Evolutionary conservation across 1,139 yeast genomes (phyloP), one percentile per base, ranked within the genome.

Genomic region (Debaryomyces psychrophilus): DNA sequence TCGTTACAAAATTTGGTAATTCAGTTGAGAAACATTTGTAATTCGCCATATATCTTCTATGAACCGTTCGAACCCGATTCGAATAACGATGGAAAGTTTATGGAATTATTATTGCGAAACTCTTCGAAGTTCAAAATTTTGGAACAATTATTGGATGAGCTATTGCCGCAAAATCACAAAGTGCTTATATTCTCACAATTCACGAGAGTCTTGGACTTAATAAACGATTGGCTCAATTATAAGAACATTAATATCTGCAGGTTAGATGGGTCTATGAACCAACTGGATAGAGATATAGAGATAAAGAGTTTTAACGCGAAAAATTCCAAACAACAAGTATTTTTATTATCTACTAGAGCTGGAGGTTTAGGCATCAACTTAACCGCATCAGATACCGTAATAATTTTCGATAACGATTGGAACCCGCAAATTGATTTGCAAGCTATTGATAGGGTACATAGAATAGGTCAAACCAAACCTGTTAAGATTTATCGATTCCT

Each of bases 391-490:
- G 97, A 93, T 57, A 86, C 96, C 0, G 98, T 93, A 1, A 81
- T 93, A 3, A 60, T 93, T 12, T 90, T 89, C 61, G 99, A 93
- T 60, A 87, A 89, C 50, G 98, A 93, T 62, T 92, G 98, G 97
- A 93, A 93, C 58, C 99, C 99, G 0, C 98, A 93, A 61, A 92
- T 90, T 55, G 98, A 93, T 64, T 69, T 90, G 43, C 99, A 93
- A 62, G 98, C 98, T 0, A 93, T 93, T 81, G 98, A 92, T 60
- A 76, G 99, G 49, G 95, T 89, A 11, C 98, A 93, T 63, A 74
- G 99, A 60, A 89, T 93, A 47, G 98, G 99, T 0, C 99, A 93
- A 64, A 75, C 70, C 1, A 82, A 79, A 45, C 97, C 97, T 0
- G 96, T 90, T 2, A 76, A 89, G 38, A 81, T 93, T 1, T 89